Conservation (phyloP, 768 basidiomycete species). For the Chalciporus piperatus region DNA sequence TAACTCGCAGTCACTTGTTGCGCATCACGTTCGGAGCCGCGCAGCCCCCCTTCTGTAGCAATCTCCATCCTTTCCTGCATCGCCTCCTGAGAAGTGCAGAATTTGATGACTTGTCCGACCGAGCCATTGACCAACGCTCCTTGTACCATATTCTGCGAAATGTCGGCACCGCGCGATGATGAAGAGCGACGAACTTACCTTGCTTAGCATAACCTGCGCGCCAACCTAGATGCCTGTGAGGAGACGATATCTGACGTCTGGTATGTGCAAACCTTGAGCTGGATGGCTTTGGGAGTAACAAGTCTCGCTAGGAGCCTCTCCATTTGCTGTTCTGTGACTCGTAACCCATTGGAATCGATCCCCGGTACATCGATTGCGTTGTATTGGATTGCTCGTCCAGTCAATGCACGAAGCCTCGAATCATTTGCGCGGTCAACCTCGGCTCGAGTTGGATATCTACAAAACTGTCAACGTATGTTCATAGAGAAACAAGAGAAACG, state of each 20-base stretch:
- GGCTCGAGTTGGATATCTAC: slow-evolving; percentile 63
- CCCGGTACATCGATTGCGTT: slow-evolving; percentile 46
- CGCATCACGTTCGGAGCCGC: slow-evolving; percentile 28
- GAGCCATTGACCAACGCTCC: slow-evolving; percentile 71
- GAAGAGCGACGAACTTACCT: slow-evolving; percentile 38
- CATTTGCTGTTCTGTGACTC: slow-evolving; percentile 38
- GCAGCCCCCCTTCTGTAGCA: slow-evolving; percentile 34
- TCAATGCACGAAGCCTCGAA: slow-evolving; percentile 44
- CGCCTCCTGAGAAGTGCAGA: slow-evolving; percentile 45
- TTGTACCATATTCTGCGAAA: slow-evolving; percentile 60
- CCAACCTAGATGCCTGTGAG: slow-evolving; percentile 47
- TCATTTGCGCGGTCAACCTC: slow-evolving; percentile 75
- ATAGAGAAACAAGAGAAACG: neutral
- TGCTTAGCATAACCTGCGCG: slow-evolving; percentile 85
- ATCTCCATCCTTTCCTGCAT: slow-evolving; percentile 35
- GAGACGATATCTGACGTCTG: neutral
- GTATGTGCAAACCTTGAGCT: slow-evolving; percentile 44
- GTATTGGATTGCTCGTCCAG: slow-evolving; percentile 39
- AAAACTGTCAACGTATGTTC: neutral
- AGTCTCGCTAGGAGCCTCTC: slow-evolving; percentile 53
- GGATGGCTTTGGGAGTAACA: slow-evolving; percentile 47
- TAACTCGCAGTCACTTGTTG: slow-evolving; percentile 12
- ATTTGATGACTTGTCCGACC: slow-evolving; percentile 52
- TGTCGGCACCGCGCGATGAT: neutral
- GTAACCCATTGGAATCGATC: slow-evolving; percentile 40